Evolutionary conservation across 768 basidiomycete species (phyloP).

Genomic region (Podaxis rugospora): DNA sequence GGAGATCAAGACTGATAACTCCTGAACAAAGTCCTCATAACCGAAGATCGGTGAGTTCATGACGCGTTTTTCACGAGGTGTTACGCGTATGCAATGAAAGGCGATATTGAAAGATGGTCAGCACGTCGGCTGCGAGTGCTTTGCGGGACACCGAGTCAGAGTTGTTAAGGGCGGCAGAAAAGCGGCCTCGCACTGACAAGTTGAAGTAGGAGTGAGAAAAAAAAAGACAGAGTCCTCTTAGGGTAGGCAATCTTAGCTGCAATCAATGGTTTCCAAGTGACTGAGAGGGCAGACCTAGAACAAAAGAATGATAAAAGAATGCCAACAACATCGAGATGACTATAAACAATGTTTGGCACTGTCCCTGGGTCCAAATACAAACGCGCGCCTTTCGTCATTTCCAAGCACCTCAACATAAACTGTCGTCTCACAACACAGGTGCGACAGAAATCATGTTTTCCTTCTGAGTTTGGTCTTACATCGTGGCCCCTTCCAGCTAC

Average conservation of each 20-base stretch:
- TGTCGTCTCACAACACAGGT: background rate
- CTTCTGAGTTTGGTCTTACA: background rate
- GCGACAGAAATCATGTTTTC: background rate
- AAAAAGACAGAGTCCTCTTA: background rate
- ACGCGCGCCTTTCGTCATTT: background rate
- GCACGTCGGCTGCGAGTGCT: background rate
- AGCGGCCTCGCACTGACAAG: background rate
- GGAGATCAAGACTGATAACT: slow-evolving; percentile 33
- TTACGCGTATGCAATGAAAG: background rate
- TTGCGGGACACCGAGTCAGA: background rate
- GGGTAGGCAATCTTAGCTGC: background rate
- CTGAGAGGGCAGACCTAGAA: background rate
- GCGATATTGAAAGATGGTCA: background rate
- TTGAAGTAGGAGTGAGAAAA: background rate
- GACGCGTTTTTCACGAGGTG: slow-evolving; percentile 1
- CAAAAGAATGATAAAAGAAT: background rate
- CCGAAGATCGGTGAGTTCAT: slow-evolving; percentile 14
- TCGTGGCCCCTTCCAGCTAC: too few species aligned
- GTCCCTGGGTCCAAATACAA: background rate
- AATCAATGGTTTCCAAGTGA: background rate
- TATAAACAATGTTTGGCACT: background rate
- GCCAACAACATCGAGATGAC: background rate
- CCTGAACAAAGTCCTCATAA: slow-evolving; percentile 25
- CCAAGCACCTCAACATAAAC: background rate
- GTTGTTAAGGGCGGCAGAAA: background rate